Evolutionary conservation across 805 yeast species (phyloP).

Genomic region (Limtongia smithiae): DNA sequence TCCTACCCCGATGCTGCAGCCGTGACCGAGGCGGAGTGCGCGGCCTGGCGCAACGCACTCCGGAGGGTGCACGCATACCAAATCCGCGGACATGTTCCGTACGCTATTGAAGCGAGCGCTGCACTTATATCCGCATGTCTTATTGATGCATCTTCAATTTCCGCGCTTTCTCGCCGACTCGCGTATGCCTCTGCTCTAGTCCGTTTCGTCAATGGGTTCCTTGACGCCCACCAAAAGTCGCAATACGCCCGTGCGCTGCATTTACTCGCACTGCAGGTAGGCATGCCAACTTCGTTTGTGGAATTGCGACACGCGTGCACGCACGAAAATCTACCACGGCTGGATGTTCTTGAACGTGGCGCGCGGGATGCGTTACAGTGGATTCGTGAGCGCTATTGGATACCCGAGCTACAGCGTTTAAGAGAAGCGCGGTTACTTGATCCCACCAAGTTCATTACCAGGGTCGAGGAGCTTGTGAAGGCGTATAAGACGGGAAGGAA

Average conservation of each 20-base stretch:
- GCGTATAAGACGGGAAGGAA: neutral
- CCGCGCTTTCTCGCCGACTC: constrained; percentile 44
- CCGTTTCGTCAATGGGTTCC: constrained; percentile 77
- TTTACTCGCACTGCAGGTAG: constrained; percentile 61
- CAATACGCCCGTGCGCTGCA: constrained; percentile 75
- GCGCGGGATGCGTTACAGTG: constrained; percentile 63
- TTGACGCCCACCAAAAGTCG: constrained; percentile 83
- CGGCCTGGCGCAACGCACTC: constrained; percentile 4
- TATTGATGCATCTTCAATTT: constrained; percentile 37
- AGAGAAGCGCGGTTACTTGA: neutral
- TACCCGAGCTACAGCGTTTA: constrained; percentile 10
- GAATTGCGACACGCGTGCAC: constrained; percentile 89
- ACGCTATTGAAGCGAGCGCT: constrained; percentile 65
- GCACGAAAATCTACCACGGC: constrained; percentile 76
- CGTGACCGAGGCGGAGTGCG: neutral
- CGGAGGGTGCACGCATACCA: constrained; percentile 42
- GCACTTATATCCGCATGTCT: constrained; percentile 51
- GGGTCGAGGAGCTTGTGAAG: neutral
- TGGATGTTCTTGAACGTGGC: constrained; percentile 62
- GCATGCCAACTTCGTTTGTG: constrained; percentile 77
- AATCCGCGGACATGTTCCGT: constrained; percentile 66
- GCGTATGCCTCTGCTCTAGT: constrained; percentile 42
- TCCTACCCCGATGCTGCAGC: too few relatives aligned
- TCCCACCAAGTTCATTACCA: neutral
- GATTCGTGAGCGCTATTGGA: constrained; percentile 76